Percentiles rank a stretch among this genome's conserved stretches.
phyloP scores from a whole-genome alignment of 169 alveolate genomes.

The Babesia sp. region DNA sequence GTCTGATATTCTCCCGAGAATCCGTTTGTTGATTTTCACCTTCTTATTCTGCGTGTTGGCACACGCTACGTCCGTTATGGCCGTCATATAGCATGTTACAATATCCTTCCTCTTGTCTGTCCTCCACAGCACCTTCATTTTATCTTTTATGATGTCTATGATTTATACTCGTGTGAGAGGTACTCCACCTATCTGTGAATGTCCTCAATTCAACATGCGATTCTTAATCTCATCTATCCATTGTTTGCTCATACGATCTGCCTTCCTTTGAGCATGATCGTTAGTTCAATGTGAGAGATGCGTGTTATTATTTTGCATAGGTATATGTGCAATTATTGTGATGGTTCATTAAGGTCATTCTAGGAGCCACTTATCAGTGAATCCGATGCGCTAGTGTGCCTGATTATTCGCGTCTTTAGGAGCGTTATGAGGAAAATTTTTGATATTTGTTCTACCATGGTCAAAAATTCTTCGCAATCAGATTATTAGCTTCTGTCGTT shows the following conservation, averaged over 20 bases:
- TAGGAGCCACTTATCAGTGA: background rate
- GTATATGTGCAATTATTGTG: background rate
- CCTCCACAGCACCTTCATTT: slow-evolving; percentile 1
- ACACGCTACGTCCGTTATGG: background rate
- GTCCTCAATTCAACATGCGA: no score
- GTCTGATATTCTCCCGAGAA: slow-evolving; percentile 19
- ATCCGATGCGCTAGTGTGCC: background rate
- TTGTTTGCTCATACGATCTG: no score
- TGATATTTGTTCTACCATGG: background rate
- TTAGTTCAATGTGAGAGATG: no score
- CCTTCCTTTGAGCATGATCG: no score
- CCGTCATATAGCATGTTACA: background rate
- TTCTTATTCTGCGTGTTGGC: background rate
- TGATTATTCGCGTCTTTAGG: background rate
- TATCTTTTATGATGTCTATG: no score
- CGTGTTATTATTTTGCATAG: no score
- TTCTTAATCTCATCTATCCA: no score
- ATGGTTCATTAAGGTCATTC: background rate
- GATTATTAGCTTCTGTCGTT: no score
- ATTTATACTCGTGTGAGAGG: no score
- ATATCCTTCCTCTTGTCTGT: background rate
- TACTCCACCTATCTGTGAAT: no score
- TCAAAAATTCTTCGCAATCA: background rate
- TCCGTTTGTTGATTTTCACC: background rate
- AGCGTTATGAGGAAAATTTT: background rate